phyloP scores from a whole-genome alignment of 371 early-diverging fungal species.

The Rhizomucor pusillus region DNA sequence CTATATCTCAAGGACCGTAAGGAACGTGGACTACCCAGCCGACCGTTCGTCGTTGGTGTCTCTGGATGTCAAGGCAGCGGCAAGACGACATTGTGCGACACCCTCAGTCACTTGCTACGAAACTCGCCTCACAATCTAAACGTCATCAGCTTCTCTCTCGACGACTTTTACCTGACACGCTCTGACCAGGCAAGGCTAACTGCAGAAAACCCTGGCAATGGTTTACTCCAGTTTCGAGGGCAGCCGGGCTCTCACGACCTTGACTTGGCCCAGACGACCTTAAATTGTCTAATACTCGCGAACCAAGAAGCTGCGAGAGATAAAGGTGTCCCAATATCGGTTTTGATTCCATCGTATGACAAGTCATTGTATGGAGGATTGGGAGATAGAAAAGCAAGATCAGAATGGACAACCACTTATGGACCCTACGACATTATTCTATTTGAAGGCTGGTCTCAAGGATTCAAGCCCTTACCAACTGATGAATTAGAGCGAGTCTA shows the following conservation, averaged over 20 bases:
- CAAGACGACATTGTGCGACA: constrained; percentile 68
- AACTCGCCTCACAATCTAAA: constrained; percentile 44
- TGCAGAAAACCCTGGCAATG: constrained; percentile 55
- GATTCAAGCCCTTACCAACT: constrained; percentile 67
- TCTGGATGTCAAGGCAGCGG: constrained; percentile 83
- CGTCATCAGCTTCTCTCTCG: constrained; percentile 73
- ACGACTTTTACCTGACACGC: constrained; percentile 84
- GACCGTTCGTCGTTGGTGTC: constrained; percentile 69
- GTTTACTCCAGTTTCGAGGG: constrained; percentile 75
- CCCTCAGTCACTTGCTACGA: constrained; percentile 43
- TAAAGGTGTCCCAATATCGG: constrained; percentile 1
- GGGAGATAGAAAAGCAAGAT: constrained; percentile 71
- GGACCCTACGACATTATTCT: constrained; percentile 77
- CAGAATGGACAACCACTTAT: constrained; percentile 53
- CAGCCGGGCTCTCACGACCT: constrained; percentile 91
- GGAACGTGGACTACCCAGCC: constrained; percentile 14
- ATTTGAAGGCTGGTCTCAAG: constrained; percentile 95
- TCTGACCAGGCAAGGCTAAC: constrained; percentile 61
- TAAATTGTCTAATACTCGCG: constrained; percentile 43
- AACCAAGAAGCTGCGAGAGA: constrained; percentile 12
- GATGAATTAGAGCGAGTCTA: constrained; percentile 29
- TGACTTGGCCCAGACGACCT: constrained; percentile 50
- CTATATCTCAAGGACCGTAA: constrained; percentile 19
- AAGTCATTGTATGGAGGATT: constrained; percentile 73
- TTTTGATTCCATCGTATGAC: constrained; percentile 75